phyloP scores from a whole-genome alignment of 352 stramenopile species.

The Phytophthora kernoviae region DNA sequence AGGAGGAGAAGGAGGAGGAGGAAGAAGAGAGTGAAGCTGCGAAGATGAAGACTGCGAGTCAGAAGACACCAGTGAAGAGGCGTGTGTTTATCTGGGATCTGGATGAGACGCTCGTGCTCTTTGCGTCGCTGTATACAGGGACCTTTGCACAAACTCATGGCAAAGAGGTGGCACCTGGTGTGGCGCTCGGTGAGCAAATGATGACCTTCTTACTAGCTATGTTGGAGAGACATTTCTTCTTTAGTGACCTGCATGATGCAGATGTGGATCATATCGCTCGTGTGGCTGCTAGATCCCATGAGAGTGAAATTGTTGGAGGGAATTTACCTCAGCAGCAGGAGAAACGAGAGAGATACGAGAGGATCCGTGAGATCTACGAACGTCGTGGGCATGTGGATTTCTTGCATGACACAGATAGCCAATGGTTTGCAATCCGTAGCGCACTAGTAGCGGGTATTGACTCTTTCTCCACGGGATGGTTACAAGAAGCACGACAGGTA shows the following conservation, averaged over 20 bases:
- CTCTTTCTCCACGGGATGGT: slow-evolving; percentile 71
- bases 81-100: slow-evolving; percentile 86
- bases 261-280: slow-evolving; percentile 73
- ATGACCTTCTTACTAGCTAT: slow-evolving; percentile 84
- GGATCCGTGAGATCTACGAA: slow-evolving; percentile 84
- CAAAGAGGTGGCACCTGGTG: slow-evolving; percentile 60
- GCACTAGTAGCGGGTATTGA: slow-evolving; percentile 77
- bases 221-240: slow-evolving; percentile 87
- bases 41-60: slow-evolving; percentile 12
- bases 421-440: slow-evolving; percentile 73
- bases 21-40: not conserved
- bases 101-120: slow-evolving; percentile 84
- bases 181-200: slow-evolving; percentile 82
- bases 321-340: slow-evolving; percentile 1
- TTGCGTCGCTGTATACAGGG: slow-evolving; percentile 81
- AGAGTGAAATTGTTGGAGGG: not conserved
- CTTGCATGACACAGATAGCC: slow-evolving; percentile 58
- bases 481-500: slow-evolving; percentile 63
- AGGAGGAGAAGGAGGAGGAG: not conserved
- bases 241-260: slow-evolving; percentile 74
- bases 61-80: slow-evolving; percentile 10
- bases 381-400: slow-evolving; percentile 67
- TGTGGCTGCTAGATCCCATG: slow-evolving; percentile 9
- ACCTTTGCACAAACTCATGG: slow-evolving; percentile 65
- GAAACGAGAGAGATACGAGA: slow-evolving; percentile 49